phyloP scores from a whole-genome alignment of 495 filamentous ascomycete genomes.

The Aspergillus saccharolyticus region DNA sequence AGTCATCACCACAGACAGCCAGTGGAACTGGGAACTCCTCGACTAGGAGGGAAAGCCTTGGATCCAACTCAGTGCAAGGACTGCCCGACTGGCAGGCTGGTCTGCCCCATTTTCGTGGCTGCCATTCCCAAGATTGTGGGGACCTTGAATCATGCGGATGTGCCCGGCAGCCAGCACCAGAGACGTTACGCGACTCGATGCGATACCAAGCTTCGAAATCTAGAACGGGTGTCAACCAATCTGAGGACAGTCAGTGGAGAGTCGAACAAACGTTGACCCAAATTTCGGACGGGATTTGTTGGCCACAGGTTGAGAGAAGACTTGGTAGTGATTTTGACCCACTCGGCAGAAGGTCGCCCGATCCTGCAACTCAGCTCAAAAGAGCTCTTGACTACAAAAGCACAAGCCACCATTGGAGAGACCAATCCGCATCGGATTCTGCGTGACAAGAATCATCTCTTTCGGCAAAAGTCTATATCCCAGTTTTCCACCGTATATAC shows the following conservation, averaged over 20 bases:
- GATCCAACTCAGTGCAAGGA: background rate
- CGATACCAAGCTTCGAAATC: background rate
- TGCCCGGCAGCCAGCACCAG: background rate
- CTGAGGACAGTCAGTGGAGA: background rate
- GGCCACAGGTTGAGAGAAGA: too few relatives aligned
- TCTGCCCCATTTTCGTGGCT: background rate
- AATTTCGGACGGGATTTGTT: background rate
- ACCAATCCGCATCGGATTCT: too few relatives aligned
- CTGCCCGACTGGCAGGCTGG: background rate
- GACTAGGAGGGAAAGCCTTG: background rate
- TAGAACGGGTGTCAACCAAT: background rate
- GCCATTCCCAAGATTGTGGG: background rate
- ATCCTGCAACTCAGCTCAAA: too few relatives aligned
- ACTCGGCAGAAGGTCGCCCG: too few relatives aligned
- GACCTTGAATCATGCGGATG: background rate
- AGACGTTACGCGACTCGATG: background rate
- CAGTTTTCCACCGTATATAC: slow-evolving; percentile 4
- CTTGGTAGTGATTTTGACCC: too few relatives aligned
- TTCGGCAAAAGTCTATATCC: slow-evolving; percentile 1
- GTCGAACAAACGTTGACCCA: background rate
- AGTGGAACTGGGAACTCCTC: background rate
- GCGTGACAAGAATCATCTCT: background rate
- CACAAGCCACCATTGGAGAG: too few relatives aligned
- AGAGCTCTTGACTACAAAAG: too few relatives aligned
- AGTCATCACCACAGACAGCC: background rate